phyloP scores from a whole-genome alignment of 805 yeast genomes.

The Wickerhamiella galacta region DNA sequence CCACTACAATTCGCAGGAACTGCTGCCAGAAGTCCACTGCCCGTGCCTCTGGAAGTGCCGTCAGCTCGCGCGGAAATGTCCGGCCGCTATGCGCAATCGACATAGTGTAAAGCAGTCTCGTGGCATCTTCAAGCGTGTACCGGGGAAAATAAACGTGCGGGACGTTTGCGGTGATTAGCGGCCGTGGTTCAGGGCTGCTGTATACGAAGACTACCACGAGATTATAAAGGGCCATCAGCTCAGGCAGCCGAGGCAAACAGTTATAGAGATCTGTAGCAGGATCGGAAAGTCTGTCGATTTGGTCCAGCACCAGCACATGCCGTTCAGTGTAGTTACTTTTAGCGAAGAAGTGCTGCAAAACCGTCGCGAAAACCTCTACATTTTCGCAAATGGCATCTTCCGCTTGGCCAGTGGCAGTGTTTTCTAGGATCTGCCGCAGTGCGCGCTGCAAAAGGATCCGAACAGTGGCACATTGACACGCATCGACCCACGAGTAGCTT shows the following conservation, averaged over 20 bases:
- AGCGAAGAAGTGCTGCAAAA: slow-evolving; percentile 23
- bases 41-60: background rate
- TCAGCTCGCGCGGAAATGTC: background rate
- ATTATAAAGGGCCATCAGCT: slow-evolving; percentile 25
- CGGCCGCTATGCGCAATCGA: background rate
- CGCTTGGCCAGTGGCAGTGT: slow-evolving; percentile 17
- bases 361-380: slow-evolving; percentile 27
- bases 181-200: slow-evolving; percentile 29
- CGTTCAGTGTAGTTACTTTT: slow-evolving; percentile 21
- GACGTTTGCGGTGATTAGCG: slow-evolving; percentile 24
- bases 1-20: slow-evolving; percentile 28
- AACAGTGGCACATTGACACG: slow-evolving; percentile 34
- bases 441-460: slow-evolving; percentile 33
- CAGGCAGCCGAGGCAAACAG: slow-evolving; percentile 28
- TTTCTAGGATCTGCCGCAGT: slow-evolving; percentile 22
- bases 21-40: slow-evolving; percentile 25
- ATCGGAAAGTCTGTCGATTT: slow-evolving; percentile 34
- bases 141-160: slow-evolving; percentile 32
- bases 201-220: slow-evolving; percentile 28
- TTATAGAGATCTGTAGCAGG: slow-evolving; percentile 25
- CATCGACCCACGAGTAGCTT: slow-evolving; percentile 25
- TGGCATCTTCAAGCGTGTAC: slow-evolving; percentile 26
- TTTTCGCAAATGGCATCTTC: slow-evolving; percentile 24
- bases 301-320: slow-evolving; percentile 35
- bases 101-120: slow-evolving; percentile 22